Evolutionary conservation across 345 rosid genomes (phyloP).

Genomic region (Eucalyptus dawsonii): DNA sequence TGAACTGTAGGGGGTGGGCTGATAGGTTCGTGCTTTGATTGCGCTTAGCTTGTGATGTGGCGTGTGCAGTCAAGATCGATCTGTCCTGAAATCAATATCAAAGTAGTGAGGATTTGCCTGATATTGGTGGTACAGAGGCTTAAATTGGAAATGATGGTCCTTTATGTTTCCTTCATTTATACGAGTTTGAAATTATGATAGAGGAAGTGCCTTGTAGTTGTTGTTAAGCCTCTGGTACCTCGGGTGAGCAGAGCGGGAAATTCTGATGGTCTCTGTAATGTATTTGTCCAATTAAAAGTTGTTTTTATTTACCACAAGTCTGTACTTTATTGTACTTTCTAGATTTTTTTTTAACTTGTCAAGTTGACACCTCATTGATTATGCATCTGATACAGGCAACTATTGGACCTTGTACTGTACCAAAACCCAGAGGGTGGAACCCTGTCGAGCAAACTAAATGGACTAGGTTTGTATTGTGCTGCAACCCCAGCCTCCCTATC

Average conservation of each 20-base stretch:
- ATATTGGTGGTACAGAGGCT: not conserved
- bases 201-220: not conserved
- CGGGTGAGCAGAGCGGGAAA: not conserved
- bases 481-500: not conserved
- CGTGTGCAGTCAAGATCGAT: not conserved
- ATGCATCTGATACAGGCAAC: slow-evolving; percentile 61
- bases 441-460: slow-evolving; percentile 95
- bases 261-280: not conserved
- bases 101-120: not conserved
- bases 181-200: not conserved
- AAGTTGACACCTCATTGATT: not conserved
- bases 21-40: not conserved
- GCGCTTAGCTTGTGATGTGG: not conserved
- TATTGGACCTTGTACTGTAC: slow-evolving; percentile 73
- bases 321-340: not conserved
- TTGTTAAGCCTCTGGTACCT: not conserved
- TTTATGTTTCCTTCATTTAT: not conserved
- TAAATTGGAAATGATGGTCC: not conserved
- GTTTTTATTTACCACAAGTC: not conserved
- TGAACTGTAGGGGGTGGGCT: not conserved
- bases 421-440: slow-evolving; percentile 93
- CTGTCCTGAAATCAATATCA: not conserved
- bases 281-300: not conserved
- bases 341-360: not conserved
- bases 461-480: slow-evolving; percentile 56